phyloP scores from a whole-genome alignment of 495 filamentous ascomycete species.

The Tuber borchii region DNA sequence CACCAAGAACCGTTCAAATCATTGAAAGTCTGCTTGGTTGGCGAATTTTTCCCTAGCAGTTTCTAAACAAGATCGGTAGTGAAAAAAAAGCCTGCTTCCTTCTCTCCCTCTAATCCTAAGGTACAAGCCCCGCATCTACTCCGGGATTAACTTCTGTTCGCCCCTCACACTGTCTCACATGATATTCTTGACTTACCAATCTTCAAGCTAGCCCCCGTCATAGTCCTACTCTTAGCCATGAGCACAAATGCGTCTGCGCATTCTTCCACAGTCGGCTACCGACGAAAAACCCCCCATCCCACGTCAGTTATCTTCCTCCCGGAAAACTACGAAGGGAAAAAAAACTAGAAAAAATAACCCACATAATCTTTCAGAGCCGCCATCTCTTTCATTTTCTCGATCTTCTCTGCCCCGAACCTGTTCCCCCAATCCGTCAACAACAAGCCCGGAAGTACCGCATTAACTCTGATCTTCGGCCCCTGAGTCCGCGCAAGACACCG shows the following conservation, averaged over 20 bases:
- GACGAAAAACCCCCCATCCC: background rate
- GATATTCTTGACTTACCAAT: slow-evolving; percentile 9
- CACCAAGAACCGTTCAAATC: background rate
- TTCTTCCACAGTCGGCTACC: slow-evolving; percentile 7
- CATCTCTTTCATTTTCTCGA: slow-evolving; percentile 4
- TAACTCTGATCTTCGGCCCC: slow-evolving; percentile 57
- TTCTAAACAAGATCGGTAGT: background rate
- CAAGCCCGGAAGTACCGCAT: slow-evolving; percentile 61
- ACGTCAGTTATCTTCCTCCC: background rate
- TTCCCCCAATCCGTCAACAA: slow-evolving; percentile 64
- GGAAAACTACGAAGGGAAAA: background rate
- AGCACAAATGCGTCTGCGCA: slow-evolving; percentile 12
- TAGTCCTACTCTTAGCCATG: slow-evolving; percentile 12
- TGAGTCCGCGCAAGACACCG: slow-evolving; percentile 60
- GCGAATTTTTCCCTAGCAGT: background rate
- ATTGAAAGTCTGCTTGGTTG: background rate
- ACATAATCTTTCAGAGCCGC: slow-evolving; percentile 1
- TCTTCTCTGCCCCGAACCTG: slow-evolving; percentile 16
- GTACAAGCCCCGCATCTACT: background rate
- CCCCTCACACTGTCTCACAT: background rate
- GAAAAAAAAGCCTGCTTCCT: background rate
- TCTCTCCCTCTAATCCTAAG: background rate
- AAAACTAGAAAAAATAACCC: background rate
- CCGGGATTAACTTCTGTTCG: background rate
- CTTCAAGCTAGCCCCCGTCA: slow-evolving; percentile 15